Evolutionary conservation across 805 yeast genomes (phyloP), one percentile per base, ranked within the genome.

Genomic region (Starmerella davenportii): DNA sequence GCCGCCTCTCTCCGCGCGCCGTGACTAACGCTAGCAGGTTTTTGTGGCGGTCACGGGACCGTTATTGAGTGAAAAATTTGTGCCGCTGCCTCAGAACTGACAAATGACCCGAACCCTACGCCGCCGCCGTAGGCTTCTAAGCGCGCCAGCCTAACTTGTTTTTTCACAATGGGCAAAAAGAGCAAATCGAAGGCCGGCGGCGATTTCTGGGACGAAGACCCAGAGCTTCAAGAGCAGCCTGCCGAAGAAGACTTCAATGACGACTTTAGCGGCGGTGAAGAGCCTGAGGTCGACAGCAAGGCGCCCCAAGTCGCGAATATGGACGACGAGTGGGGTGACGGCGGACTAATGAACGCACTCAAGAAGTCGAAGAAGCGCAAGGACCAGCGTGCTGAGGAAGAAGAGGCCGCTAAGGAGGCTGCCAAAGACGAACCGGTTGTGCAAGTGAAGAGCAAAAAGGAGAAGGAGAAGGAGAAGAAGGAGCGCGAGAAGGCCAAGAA

Each of bases 361-460:
- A 72, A 79, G 60, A 72, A 69, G 47, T 75, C 87, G 42, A 80
- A 80, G 62, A 70, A 71, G 58, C 80, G 79, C 69, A 75, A 76
- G 61, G 74, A 71, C 48, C 75, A 68, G 34, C 74, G 74, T 59
- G 74, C 68, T 43, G 76, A 72, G 39, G 73, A 70, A 43, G 62
- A 57, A 11, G 58, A 48, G 18, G 57, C 42, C 13, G 52, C 46
- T 32, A 50, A 51, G 39, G 51, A 45, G 17, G 58, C 51, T 13
- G 44, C 44, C 15, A 62, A 64, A 43, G 56, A 58, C 38, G 72
- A 67, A 36, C 61, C 56, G 24, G 82, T 71, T 23, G 66, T 84
- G 54, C 82, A 85, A 60, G 73, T 87, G 41, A 90, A 87, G 70
- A 84, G 87, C 62, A 96, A 87, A 64, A 85, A 76, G 64, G 93